Base-by-base conservation (phyloP, 371 early-diverging fungal species). In the Mucor ambiguus region DNA sequence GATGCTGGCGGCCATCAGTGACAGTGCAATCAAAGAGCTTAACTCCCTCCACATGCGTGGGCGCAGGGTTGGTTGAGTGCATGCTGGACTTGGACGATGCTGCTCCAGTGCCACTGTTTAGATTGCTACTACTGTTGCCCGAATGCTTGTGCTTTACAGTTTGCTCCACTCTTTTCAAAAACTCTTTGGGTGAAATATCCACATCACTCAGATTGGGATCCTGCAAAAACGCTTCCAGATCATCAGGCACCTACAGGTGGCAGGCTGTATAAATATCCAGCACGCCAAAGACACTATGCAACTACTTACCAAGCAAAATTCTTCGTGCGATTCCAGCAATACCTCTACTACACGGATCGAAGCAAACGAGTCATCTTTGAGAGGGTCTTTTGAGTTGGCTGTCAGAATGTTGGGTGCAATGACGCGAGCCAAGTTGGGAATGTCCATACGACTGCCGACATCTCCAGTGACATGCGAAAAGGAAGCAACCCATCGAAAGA, bases 341-440 rank as follows among this genome's bases (percentile, higher is more conserved):
- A 86, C 87, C 76, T 90, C 85, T 8, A 95, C 85, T 5, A 89
- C 91, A 20, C 85, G 84, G 62, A 95, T 93, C 0, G 94, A 90
- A 52, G 89, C 83, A 62, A 91, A 81, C 4, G 81, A 81, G 41
- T 93, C 93, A 64, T 92, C 91, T 58, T 91, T 89, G 22, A 86
- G 78, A 12, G 93, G 92, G 70, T 93, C 94, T 71, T 93, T 93
- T 55, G 84, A 84, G 60, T 93, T 93, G 16, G 92, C 87, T 58
- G 92, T 93, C 48, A 97, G 78, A 41, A 98, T 89, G 67, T 96
- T 98, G 18, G 98, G 98, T 10, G 97, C 91, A 58, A 98, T 92
- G 2, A 98, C 95, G 0, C 95, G 94, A 0, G 98, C 96, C 48
- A 98, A 76, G 67, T 97, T 98, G 56, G 89, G 87, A n/a, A 93